Base-by-base conservation (phyloP, 441 rosid species). In the Erodium moschatum region DNA sequence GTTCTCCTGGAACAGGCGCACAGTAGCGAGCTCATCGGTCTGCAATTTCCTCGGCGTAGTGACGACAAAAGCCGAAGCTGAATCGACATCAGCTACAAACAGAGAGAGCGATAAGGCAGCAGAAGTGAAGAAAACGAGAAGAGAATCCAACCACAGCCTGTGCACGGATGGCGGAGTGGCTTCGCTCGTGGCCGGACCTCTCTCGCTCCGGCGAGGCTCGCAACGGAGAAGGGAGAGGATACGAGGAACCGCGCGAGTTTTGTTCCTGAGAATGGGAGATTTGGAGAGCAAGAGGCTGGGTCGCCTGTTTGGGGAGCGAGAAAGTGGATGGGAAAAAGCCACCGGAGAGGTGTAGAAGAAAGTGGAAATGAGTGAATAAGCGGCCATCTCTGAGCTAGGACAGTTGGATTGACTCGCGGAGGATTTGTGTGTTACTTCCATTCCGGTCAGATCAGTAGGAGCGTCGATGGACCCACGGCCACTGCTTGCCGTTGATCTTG, bases 1-100 rank as follows among this genome's bases (percentile, higher is more conserved):
- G 73, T 91, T 93, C 79, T 91, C 97, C 71, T 84, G 89, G 69
- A 93, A 93, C 73, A 93, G 86, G 56, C 93, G 86, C 77, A 93
- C 98, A 0, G 96, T 88, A 27, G 97, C 97, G 73, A 90, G 91
- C 73, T 91, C 98, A 79, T 93, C 93, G 48, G 89, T 48, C 82
- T 88, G 96, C 68, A 89, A 80, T 76, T 89, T 93, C 71, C 91
- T 82, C 0, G 88, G 90, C 12, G 95, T 60, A 35, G 85, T 75
- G 69, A 86, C 86, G 11, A 93, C 93, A 68, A 93, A 89, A 42
- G 97, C 96, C 2, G 85, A 75, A 50, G 93, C 89, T 0, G 88
- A 67, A 35, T 77, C 89, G 46, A 89, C 88, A 64, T 85, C 87
- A 4, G 81, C 76, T 21, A 87, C 42, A 52, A 87, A 79, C 0